Evolutionary conservation across 306 rosid genomes (phyloP).

Genomic region (Macrotyloma uniflorum): DNA sequence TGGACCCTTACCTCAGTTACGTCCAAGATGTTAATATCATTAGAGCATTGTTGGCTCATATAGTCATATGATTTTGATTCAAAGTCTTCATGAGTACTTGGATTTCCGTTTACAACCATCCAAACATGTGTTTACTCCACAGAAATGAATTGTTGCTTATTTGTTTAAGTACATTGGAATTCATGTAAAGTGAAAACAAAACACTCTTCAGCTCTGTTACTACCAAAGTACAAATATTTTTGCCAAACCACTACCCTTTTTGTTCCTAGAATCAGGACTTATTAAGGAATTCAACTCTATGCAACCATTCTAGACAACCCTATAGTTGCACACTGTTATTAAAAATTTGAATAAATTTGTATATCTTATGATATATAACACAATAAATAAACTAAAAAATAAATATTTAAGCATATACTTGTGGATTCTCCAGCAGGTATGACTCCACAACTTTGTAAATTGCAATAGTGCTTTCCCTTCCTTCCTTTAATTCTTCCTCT

Average conservation of each 20-base stretch:
- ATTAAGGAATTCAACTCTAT: constrained; percentile 23
- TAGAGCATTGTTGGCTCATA: neutral
- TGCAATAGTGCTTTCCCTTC: constrained; percentile 72
- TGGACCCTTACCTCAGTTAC: neutral
- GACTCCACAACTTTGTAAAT: constrained; percentile 68
- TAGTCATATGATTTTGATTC: neutral
- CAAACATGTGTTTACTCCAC: neutral
- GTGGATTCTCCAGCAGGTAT: constrained; percentile 68
- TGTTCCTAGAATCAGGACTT: constrained; percentile 20
- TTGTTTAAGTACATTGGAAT: neutral
- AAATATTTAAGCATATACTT: constrained; percentile 50
- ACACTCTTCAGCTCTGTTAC: constrained; percentile 13
- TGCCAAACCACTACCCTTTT: constrained; percentile 32
- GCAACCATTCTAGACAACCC: constrained; percentile 36
- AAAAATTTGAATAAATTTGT: constrained; percentile 32
- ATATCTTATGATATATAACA: constrained; percentile 22
- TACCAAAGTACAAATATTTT: constrained; percentile 31
- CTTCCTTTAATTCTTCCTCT: constrained; percentile 68
- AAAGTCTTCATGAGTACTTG: neutral
- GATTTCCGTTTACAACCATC: neutral
- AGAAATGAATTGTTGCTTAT: neutral
- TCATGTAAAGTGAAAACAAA: neutral
- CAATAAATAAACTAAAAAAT: constrained; percentile 10
- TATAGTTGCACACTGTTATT: neutral
- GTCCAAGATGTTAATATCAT: constrained; percentile 4